Evolutionary conservation across 164 flowering plant species (phyloP), one percentile per base, ranked within the genome.

Genomic region (Taxillus chinensis): DNA sequence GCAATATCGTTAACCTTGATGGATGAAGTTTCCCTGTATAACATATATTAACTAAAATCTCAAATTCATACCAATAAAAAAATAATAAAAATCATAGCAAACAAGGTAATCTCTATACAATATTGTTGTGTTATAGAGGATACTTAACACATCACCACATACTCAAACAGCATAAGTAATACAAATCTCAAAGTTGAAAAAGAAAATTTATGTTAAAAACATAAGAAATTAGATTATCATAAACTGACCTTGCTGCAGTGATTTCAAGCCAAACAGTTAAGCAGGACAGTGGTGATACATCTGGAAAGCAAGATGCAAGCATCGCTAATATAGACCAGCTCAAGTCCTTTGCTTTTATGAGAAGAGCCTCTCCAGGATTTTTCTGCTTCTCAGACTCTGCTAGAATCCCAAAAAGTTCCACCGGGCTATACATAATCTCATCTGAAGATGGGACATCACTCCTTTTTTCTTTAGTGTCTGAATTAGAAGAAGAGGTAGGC

Each of bases 191-290:
- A 54, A 41, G 27, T n/a, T 17, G 16, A 14, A 4, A 42, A 40
- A 13, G 13, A 7, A 43, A 46, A 46, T 14, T 4, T 51, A 8
- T n/a, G 6, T 51, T 17, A 43, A 3, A 7, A 39, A 45, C 8
- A 46, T 60, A 42, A 56, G 67, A 50, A 42, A 70, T 58, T 13
- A 13, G 45, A 55, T 39, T 13, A 27, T 14, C 12, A 57, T 51
- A 54, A 15, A 41, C 48, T 51, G 46, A 93, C 99, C 97, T 90
- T 73, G 99, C 92, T 59, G 97, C 99, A 41, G 96, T 93, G 42
- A 93, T 90, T 80, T 93, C 99, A 67, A 93, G 82, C 99, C 99
- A 93, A 64, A 87, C 91, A 58, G 92, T 84, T 66, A 93, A 71
- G 83, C 99, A 93, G 40, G 87, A 78, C 59, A 90, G 63, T 51